Percentiles rank a stretch among this genome's conserved stretches.
These are phyloP conservation scores for Aurantiochytrium sp. DNA, from an alignment of 108 stramenopile species.

Conservation along the genomic window DNA sequence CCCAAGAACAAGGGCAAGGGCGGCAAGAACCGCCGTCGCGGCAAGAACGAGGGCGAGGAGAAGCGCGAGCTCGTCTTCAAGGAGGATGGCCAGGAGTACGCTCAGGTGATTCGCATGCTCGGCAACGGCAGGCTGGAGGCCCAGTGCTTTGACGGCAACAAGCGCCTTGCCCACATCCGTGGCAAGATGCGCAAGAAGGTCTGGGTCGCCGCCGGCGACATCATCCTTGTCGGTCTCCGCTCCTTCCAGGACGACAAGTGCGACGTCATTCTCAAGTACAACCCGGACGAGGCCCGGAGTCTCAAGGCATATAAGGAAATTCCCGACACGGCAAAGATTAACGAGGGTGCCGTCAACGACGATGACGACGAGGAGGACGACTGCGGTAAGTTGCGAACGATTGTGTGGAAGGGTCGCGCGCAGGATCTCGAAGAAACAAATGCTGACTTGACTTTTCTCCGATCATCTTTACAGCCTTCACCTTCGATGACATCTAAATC, in stretches of 20 bases:
- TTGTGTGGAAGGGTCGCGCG: no score
- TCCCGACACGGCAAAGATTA: constrained; percentile 94
- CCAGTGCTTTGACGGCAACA: constrained; percentile 97
- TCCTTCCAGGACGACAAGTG: constrained; percentile 99
- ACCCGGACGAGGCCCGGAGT: constrained; percentile 97
- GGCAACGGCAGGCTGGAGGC: constrained; percentile 96
- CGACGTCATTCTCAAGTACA: constrained; percentile 97
- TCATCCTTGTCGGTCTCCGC: constrained; percentile 89
- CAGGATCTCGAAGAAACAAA: no score
- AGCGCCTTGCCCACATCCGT: constrained; percentile 93
- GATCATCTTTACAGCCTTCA: background rate
- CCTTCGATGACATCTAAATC: constrained; percentile 13
- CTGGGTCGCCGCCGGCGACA: constrained; percentile 93
- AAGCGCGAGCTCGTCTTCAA: constrained; percentile 99
- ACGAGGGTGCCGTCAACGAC: constrained; percentile 96
- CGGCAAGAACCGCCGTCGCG: constrained; percentile 95
- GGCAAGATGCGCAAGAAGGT: constrained; percentile 99
- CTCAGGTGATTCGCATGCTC: constrained; percentile 93
- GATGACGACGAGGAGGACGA: constrained; percentile 86
- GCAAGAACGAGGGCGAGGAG: constrained; percentile 98
- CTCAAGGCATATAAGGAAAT: constrained; percentile 97
- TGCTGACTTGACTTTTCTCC: background rate
- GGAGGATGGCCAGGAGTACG: constrained; percentile 72
- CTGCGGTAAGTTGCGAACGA: constrained; percentile 41
- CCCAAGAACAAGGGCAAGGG: constrained; percentile 82